Evolutionary conservation across 2,329 filamentous ascomycete species (phyloP), one percentile per base, ranked within the genome.

Genomic region (Tricladium varicosporioides): DNA sequence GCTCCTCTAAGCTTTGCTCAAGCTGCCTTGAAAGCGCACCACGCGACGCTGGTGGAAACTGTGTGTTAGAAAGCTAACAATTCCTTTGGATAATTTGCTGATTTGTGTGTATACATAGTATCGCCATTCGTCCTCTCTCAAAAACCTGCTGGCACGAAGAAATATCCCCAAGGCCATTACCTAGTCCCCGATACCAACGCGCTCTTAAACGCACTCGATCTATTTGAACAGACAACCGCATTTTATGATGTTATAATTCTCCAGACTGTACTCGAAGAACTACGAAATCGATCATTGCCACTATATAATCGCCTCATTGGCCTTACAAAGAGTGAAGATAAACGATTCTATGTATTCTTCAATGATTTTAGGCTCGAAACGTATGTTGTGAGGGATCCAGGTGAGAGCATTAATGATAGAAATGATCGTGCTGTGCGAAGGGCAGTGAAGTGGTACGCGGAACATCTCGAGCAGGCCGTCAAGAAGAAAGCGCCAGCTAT

Each of bases 331-430:
- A 96, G 93, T 69, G 92, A 96, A 67, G 92, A 96, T 63, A 99
- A 99, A 79, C 86, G 93, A 54, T 97, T 96, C 72, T 97, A 97
- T 70, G 91, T 99, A 52, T 99, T 99, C 73, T 97, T 97, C 83
- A 99, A 99, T 72, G 94, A 99, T 68, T 99, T 99, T 70, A 84
- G 93, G 51, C 79, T 92, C 42, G 95, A 99, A 73, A 99, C 94
- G 0, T 89, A 96, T 69, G 84, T 97, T 48, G 76, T 82, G 27
- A 82, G 94, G 60, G 82, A 86, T 16, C 73, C 80, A 5, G 87
- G 89, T 40, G 94, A 99, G 76, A 88, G 84, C 2, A 94, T 99
- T 74, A 99, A 99, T 71, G 94, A 99, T 72, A 84, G 94, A 54
- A 99, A 99, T 69, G 95, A 99, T 72, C 86, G 92, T 60, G 92